Conservation (phyloP, 805 yeast species). For the Novakomyces olei region DNA sequence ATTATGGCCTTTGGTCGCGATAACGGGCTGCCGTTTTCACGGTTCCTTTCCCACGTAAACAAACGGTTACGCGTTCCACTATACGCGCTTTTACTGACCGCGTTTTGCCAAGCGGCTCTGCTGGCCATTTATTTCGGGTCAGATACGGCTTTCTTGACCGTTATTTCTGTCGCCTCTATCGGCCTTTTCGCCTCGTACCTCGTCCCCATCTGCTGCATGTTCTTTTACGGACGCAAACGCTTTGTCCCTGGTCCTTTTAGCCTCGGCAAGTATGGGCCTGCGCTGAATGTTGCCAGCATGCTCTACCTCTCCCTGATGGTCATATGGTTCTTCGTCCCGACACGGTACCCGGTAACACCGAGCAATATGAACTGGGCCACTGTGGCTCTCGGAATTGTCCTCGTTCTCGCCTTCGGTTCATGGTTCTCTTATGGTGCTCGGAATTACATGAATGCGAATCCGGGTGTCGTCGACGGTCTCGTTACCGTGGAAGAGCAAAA, state of each 20-base stretch:
- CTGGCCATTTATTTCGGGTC: constrained; percentile 11
- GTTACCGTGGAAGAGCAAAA: too few species aligned
- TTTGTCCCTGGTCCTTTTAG: constrained; percentile 9
- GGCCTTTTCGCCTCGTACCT: constrained; percentile 11
- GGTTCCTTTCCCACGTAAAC: constrained; percentile 28
- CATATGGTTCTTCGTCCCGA: constrained; percentile 14
- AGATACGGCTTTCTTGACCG: constrained; percentile 10
- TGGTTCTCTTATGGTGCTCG: too few species aligned
- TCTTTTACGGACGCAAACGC: constrained; percentile 8
- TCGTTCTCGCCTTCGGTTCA: too few species aligned
- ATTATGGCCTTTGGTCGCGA: constrained; percentile 48
- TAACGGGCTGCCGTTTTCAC: constrained; percentile 40
- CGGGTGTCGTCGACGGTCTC: too few species aligned
- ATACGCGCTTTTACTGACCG: constrained; percentile 21
- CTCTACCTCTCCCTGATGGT: constrained; percentile 11
- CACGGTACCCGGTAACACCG: constrained; percentile 13
- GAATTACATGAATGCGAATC: too few species aligned
- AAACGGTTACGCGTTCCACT: constrained; percentile 36
- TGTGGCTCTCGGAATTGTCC: too few species aligned
- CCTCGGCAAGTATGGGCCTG: constrained; percentile 8
- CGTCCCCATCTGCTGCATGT: constrained; percentile 8
- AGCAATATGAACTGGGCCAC: constrained; percentile 12
- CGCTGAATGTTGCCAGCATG: constrained; percentile 9
- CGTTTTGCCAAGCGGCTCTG: constrained; percentile 9
- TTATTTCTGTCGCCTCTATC: constrained; percentile 10